Base-by-base conservation (phyloP, 2,329 filamentous ascomycete genomes). In the Neoarthrinium moseri region DNA sequence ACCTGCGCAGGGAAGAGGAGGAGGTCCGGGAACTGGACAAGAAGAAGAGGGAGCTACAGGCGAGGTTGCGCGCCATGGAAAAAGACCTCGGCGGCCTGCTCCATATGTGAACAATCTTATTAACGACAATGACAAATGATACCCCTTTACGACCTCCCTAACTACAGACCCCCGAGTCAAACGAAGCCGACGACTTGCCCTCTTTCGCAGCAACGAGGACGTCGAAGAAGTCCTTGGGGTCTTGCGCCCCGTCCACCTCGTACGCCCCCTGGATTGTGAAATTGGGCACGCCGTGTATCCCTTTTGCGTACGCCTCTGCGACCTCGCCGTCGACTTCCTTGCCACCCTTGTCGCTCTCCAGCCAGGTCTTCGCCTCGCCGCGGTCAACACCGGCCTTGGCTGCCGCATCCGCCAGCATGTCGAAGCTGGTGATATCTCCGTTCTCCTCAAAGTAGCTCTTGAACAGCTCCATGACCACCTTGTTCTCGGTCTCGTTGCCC, bases 1-100 rank as follows among this genome's bases (percentile, higher is more conserved):
- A 90, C 57, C 60, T 90, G 45, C 73, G 74, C 52, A 72, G 73
- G 48, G 87, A 89, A 58, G 86, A 91, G 59, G 84, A 86, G 43
- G 85, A 83, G 60, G 73, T 79, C 4, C 69, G 71, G 43, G 73
- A 77, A 62, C 61, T 83, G 62, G 80, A 83, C 48, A 64, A 60
- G 48, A 79, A 73, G 65, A 83, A 81, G 66, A 70, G 66, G 52
- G 77, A 81, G 55, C 56, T 83, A 35, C 78, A 82, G 57, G 68
- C 66, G 48, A 71, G 75, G 49, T 48, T 83, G 46, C 66, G 67
- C 32, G 66, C 72, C 5, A 78, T 82, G 72, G 75, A 81, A 47
- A 75, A 74, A 53, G 79, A 83, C 46, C 54, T 82, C 5, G 77
- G 75, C 3, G 78, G 73, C 3, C 56, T 83, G n/a, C 41, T 34